Evolutionary conservation across 371 early-diverging fungal species (phyloP), one percentile per base, ranked within the genome.

Genomic region (Synchytrium microbalum): DNA sequence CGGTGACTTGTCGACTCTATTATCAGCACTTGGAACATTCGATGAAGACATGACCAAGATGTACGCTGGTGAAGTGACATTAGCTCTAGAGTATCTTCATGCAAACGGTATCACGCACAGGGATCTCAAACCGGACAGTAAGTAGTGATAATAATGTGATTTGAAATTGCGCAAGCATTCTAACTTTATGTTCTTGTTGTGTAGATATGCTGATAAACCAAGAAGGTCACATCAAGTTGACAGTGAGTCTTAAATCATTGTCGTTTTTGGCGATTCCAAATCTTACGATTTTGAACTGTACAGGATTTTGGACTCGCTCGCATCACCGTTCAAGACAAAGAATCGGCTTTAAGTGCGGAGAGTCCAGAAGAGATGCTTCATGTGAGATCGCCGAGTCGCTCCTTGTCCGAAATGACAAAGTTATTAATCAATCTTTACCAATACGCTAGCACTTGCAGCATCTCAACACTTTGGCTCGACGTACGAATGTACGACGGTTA

Each of bases 71-170:
- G 80, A 86, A 60, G 76, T 81, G 5, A 67, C 75, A 3, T 53
- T 79, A 3, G 86, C 79, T 3, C 61, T 84, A 27, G 77, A 80
- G 60, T 84, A 86, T 67, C 67, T 86, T 16, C 85, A 81, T 70
- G 59, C 73, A 14, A 88, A 90, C 64, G 87, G 75, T 24, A 80
- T 80, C 29, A 68, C 73, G 2, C 82, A 82, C 69, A 77, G 94
- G 30, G 95, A 94, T 64, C 75, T 95, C 32, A 92, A 93, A 67
- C 94, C 95, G 0, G 84, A 83, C 54, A 84, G 83, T 74, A 74
- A 82, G 72, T 69, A 10, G 19, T 13, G 5, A 16, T 30, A 31
- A 10, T 26, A 10, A 55, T 55, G 56, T 28, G n/a, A n/a, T n/a
- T 16, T 29, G 33, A 29, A 51, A 54, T 26, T n/a, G 38, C 24